phyloP scores from a whole-genome alignment of 306 rosid species.

The Crotalaria pallida region DNA sequence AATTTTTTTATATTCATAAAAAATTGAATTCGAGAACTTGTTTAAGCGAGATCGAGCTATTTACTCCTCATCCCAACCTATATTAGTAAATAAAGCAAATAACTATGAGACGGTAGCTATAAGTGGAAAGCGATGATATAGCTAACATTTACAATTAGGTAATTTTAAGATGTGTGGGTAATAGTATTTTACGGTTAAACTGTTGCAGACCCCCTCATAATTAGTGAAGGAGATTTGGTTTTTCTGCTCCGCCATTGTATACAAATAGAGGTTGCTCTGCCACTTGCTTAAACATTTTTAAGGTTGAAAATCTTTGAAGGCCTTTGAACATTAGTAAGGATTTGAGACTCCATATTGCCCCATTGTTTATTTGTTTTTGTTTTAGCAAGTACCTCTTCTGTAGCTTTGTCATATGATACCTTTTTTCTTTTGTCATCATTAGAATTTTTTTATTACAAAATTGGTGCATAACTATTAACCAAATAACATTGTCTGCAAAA shows the following conservation, averaged over 20 bases:
- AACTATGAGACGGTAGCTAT: neutral
- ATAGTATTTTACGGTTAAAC: neutral
- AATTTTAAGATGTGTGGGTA: neutral
- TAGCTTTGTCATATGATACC: neutral
- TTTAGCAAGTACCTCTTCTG: neutral
- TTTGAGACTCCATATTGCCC: neutral
- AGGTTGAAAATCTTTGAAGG: neutral
- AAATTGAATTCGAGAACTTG: too few species aligned
- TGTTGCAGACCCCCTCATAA: neutral
- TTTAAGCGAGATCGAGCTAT: too few species aligned
- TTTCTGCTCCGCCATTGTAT: neutral
- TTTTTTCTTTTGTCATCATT: neutral
- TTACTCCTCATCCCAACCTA: too few species aligned
- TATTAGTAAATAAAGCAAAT: slow-evolving; percentile 16
- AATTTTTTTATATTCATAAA: too few species aligned
- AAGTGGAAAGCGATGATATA: neutral
- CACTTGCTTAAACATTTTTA: slow-evolving; percentile 9
- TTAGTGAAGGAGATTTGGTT: slow-evolving; percentile 16
- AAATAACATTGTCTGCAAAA: too few species aligned
- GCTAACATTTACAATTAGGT: neutral
- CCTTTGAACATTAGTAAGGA: neutral
- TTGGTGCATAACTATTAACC: neutral
- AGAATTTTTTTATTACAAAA: neutral
- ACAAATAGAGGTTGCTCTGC: neutral
- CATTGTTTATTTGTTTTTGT: neutral